These are phyloP conservation scores for Aegilops umbellulata DNA, from an alignment of 176 grass and related monocot species.

Conservation along the genomic window DNA sequence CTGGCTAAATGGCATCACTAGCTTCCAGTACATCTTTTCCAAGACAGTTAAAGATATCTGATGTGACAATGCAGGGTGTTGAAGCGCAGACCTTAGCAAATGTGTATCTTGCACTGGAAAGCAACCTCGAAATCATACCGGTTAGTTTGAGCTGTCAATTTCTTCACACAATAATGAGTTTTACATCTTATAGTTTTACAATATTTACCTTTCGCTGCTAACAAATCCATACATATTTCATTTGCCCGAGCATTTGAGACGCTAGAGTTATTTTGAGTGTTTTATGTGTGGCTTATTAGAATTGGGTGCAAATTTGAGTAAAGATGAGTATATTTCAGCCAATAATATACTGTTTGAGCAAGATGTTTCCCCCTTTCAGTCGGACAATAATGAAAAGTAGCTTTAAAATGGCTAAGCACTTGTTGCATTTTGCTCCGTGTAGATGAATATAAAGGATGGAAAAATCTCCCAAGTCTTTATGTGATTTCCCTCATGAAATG, in stretches of 20 bases:
- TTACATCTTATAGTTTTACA: neutral
- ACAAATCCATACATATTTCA: neutral
- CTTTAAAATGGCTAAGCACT: constrained; percentile 9
- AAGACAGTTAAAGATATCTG: constrained; percentile 7
- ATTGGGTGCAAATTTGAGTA: constrained; percentile 14
- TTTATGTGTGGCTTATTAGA: constrained; percentile 3
- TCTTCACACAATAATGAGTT: neutral
- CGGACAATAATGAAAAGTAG: neutral
- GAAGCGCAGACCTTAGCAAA: constrained; percentile 97
- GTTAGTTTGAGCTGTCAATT: constrained; percentile 44
- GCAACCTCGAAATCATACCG: constrained; percentile 93
- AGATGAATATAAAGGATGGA: neutral
- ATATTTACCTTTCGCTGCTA: neutral
- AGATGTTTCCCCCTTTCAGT: constrained; percentile 1
- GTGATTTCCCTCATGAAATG: neutral
- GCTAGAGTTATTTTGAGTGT: constrained; percentile 11
- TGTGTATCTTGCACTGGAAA: constrained; percentile 95
- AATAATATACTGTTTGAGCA: constrained; percentile 16
- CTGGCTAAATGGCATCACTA: constrained; percentile 20
- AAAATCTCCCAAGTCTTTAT: neutral
- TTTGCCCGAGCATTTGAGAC: neutral
- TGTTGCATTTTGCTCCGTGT: constrained; percentile 13
- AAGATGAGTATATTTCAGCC: constrained; percentile 16
- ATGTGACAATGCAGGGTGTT: constrained; percentile 80
- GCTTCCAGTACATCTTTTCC: constrained; percentile 18